Base-by-base conservation (phyloP, 2,329 filamentous ascomycete genomes). In the Grosmannia clavigera region DNA sequence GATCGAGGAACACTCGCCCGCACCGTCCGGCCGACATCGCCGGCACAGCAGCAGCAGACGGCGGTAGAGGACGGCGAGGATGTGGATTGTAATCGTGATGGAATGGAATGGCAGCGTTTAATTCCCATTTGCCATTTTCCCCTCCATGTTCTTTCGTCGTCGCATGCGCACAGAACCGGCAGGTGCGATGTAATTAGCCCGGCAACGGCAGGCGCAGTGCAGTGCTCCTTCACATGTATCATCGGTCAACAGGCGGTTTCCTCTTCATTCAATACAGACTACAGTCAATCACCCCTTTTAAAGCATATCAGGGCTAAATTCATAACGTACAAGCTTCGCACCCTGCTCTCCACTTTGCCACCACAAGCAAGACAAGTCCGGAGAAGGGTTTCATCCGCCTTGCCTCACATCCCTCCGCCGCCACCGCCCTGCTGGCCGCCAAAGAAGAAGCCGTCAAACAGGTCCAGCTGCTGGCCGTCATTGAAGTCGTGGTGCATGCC, bases 361-460 rank as follows among this genome's bases (percentile, higher is more conserved):
- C 22, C 22, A 22, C 22, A 22, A 22, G 22, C 22, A 22, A 22
- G 22, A 22, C 22, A 22, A 22, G 22, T 22, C 22, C 22, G 22
- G 22, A 22, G 22, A 22, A 22, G 22, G 22, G 22, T 35, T 35
- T 11, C 33, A 35, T 10, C 22, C 25, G 12, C 55, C 55, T n/a
- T 19, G 12, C 55, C 55, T n/a, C 62, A 58, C 38, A 50, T 60
- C 3, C 64, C 67, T 14, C 69, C 69, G 35, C 66, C 67, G 6
- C 69, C 22, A 22, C 22, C 68, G 12, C 73, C 70, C 63, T 74
- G 75, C 64, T 79, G 78, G 0, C 79, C 80, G 1, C 85, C 84
- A 68, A 88, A 87, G 73, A 87, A 88, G 69, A 89, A 89, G 0
- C 83, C 83, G 67, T 88, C 86, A 70, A 90, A 88, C 0, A 85